Conservation (phyloP, 2,329 filamentous ascomycete genomes). For the Elsinoe fawcettii region DNA sequence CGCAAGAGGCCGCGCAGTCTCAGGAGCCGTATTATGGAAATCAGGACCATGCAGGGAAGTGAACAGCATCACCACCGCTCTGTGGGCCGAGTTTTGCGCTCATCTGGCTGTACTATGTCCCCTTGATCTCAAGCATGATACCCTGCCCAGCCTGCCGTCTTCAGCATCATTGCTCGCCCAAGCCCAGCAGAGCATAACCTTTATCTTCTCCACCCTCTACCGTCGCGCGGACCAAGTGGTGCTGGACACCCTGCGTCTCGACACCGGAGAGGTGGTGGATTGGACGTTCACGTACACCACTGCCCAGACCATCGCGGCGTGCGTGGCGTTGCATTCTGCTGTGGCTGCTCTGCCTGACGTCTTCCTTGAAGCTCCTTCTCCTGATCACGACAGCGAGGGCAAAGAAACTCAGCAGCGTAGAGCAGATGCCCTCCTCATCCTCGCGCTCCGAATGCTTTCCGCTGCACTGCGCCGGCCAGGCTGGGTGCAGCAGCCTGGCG, state of each 20-base stretch:
- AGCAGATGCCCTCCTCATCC: slow-evolving; percentile 21
- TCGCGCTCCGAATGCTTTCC: slow-evolving; percentile 24
- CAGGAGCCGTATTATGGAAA: slow-evolving; percentile 20
- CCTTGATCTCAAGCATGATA: background rate
- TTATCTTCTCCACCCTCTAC: slow-evolving; percentile 23
- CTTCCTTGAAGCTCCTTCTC: background rate
- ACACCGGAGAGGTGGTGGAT: slow-evolving; percentile 21
- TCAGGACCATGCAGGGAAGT: slow-evolving; percentile 15
- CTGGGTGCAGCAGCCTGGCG: slow-evolving; percentile 21
- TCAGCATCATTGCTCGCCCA: background rate
- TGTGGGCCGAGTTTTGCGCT: slow-evolving; percentile 23
- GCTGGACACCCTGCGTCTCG: slow-evolving; percentile 23
- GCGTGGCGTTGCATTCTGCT: slow-evolving; percentile 20
- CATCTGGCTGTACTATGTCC: slow-evolving; percentile 20
- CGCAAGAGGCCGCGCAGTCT: slow-evolving; percentile 23
- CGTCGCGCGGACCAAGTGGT: slow-evolving; percentile 22
- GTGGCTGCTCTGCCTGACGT: background rate
- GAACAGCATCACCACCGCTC: slow-evolving; percentile 18
- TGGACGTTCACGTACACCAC: slow-evolving; percentile 27
- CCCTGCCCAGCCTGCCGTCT: background rate
- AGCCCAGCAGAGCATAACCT: background rate
- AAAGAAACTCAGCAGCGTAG: background rate
- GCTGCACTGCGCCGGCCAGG: slow-evolving; percentile 21
- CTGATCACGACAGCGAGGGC: too few relatives aligned
- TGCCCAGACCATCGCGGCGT: slow-evolving; percentile 23